phyloP scores from a whole-genome alignment of 2,329 filamentous ascomycete genomes.

The Ceratocystis diversiconidia region DNA sequence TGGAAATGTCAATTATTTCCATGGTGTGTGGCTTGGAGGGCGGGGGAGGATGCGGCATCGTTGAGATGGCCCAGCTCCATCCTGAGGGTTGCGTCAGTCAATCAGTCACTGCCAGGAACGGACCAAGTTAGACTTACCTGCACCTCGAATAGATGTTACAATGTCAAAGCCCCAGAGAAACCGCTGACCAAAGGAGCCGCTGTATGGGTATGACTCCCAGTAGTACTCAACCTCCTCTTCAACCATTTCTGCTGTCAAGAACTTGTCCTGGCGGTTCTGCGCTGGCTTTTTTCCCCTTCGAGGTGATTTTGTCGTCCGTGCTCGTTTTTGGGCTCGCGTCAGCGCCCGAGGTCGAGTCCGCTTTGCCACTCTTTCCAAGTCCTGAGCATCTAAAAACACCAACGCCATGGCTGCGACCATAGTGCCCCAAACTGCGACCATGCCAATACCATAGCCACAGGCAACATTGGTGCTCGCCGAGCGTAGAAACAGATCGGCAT shows the following conservation, averaged over 20 bases:
- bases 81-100: constrained; percentile 25
- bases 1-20: constrained; percentile 29
- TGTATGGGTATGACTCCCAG: constrained; percentile 45
- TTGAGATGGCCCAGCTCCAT: constrained; percentile 43
- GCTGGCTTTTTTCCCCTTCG: not conserved
- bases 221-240: constrained; percentile 35
- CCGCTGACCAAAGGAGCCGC: constrained; percentile 34
- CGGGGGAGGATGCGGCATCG: constrained; percentile 32
- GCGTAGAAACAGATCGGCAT: constrained; percentile 29
- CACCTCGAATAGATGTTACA: constrained; percentile 38
- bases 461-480: constrained; percentile 39
- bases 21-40: constrained; percentile 30
- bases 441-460: constrained; percentile 35
- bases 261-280: not conserved
- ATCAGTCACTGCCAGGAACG: not conserved
- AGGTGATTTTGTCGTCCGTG: not conserved
- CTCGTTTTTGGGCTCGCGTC: not conserved
- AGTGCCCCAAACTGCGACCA: constrained; percentile 37
- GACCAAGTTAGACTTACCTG: constrained; percentile 29
- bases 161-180: constrained; percentile 44
- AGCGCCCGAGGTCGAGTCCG: constrained; percentile 17
- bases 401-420: constrained; percentile 36
- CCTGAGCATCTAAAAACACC: constrained; percentile 42
- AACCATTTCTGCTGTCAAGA: constrained; percentile 9
- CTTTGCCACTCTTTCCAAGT: constrained; percentile 37